Base-by-base conservation (phyloP, 1,284 basidiomycete species). In the Melanopsichium pennsylvanicum region DNA sequence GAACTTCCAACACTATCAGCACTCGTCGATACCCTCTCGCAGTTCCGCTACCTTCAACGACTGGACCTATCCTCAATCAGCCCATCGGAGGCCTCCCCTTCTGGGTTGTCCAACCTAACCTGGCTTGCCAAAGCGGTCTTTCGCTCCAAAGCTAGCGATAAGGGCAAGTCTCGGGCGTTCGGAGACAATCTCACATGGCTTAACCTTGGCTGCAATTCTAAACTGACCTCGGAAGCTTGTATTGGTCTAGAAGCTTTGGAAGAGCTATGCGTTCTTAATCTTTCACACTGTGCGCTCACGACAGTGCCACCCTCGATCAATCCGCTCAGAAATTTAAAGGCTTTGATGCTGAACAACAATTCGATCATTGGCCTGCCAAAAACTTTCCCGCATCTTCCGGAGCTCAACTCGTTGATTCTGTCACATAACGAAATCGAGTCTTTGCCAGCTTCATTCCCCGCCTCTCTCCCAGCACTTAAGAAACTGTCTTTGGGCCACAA, bases 321-420 rank as follows among this genome's bases (percentile, higher is more conserved):
- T 1, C 57, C 68, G 8, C 31, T 77, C 16, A 41, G 46, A 21
- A 56, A 54, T 7, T 71, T 80, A 34, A 66, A 67, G 34, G 78
- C 78, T 5, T 69, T 80, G 5, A 70, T 80, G 5, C 63, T 80
- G 16, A 71, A 61, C 44, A 61, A 79, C 48, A 80, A 80, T 34
- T 29, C 33, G 3, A 51, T 80, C 39, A 22, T 29, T 3, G 26
- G 40, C 16, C 39, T 75, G 2, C 57, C 72, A 1, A 21, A 27
- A 3, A 22, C 55, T 2, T 62, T 80, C 19, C 79, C 79, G 4
- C 61, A 73, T 25, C 40, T 80, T 15, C 74, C 78, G 0, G 67
- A 79, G 18, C 75, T 80, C 57, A 80, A 80, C 51, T 79, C 79
- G 31, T 68, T 80, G 26, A 70, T 79, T 11, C 64, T 80, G 11